A percentile compares a stretch with the other conserved stretches of the same genome.
Evolutionary conservation across 208 protist genomes (phyloP).

Genomic region (Trypanosomatidae sp.): DNA sequence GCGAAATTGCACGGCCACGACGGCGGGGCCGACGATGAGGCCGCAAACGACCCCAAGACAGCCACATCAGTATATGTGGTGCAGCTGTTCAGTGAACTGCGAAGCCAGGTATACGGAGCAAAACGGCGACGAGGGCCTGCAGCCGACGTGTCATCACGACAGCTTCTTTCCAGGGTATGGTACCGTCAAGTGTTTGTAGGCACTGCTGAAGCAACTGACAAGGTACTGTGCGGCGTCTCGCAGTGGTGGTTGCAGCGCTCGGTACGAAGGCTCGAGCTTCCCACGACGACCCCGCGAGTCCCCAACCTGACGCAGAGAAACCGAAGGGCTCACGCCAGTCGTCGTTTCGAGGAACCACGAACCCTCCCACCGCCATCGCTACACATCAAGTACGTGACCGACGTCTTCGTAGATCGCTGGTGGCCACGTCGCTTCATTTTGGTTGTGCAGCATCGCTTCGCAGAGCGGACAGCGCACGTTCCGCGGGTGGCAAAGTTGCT

Average conservation of each 20-base stretch:
- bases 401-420: slow-evolving; percentile 25
- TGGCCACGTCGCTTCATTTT: slow-evolving; percentile 21
- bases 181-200: slow-evolving; percentile 42
- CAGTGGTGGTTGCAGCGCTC: slow-evolving; percentile 59
- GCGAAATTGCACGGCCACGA: slow-evolving; percentile 23
- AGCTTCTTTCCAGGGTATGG: slow-evolving; percentile 18
- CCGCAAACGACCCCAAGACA: slow-evolving; percentile 33
- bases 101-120: background rate
- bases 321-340: background rate
- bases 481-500: slow-evolving; percentile 5
- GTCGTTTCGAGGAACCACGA: background rate
- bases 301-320: background rate
- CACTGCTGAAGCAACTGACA: slow-evolving; percentile 9
- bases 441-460: slow-evolving; percentile 14
- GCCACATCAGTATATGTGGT: slow-evolving; percentile 35
- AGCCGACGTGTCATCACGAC: background rate
- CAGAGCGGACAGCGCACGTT: background rate
- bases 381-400: slow-evolving; percentile 25
- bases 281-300: background rate
- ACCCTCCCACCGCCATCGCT: slow-evolving; percentile 7
- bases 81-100: slow-evolving; percentile 24
- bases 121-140: background rate
- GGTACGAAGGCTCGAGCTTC: slow-evolving; percentile 31
- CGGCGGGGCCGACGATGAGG: slow-evolving; percentile 21
- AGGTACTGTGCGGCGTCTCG: slow-evolving; percentile 33